Conservation (phyloP, 345 rosid species). For the Murraya paniculata region DNA sequence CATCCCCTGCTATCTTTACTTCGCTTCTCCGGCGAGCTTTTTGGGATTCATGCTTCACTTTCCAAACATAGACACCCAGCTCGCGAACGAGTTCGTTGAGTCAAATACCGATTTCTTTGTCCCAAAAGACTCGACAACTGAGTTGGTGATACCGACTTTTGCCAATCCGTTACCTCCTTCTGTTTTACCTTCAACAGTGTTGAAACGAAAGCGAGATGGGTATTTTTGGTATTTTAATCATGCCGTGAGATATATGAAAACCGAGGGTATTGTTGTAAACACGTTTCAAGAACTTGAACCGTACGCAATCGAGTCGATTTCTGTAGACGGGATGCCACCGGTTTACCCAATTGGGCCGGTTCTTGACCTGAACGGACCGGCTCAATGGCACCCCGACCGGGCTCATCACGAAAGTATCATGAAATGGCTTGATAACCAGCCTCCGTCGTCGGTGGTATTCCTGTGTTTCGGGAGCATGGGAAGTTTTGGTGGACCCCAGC, state of each 20-base stretch:
- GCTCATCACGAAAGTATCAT: slow-evolving; percentile 1
- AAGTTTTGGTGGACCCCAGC: slow-evolving; percentile 17
- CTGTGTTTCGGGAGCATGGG: slow-evolving; percentile 39
- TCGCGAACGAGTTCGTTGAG: slow-evolving; percentile 16
- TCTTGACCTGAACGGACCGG: slow-evolving; percentile 8
- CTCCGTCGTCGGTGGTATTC: slow-evolving; percentile 27
- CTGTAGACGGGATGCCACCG: not conserved
- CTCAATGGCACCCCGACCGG: slow-evolving; percentile 4
- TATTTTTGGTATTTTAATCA: slow-evolving; percentile 17
- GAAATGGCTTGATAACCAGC: slow-evolving; percentile 34
- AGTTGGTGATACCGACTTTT: slow-evolving; percentile 28
- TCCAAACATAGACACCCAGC: slow-evolving; percentile 11
- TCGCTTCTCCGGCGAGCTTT: slow-evolving; percentile 37
- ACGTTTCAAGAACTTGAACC: slow-evolving; percentile 36
- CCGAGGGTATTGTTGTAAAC: slow-evolving; percentile 31
- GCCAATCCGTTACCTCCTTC: slow-evolving; percentile 21
- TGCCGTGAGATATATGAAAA: slow-evolving; percentile 20
- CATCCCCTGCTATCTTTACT: slow-evolving; percentile 36
- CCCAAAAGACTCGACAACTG: not conserved
- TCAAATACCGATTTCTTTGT: slow-evolving; percentile 16
- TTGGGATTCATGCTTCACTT: slow-evolving; percentile 32
- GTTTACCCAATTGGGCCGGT: slow-evolving; percentile 12
- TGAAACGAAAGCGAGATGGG: slow-evolving; percentile 26
- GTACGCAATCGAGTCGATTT: slow-evolving; percentile 20
- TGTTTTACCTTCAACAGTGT: slow-evolving; percentile 22